A percentile compares a stretch with the other conserved stretches of the same genome.
Conservation (phyloP, 805 yeast species). For the Lipomyces mesembrius region DNA sequence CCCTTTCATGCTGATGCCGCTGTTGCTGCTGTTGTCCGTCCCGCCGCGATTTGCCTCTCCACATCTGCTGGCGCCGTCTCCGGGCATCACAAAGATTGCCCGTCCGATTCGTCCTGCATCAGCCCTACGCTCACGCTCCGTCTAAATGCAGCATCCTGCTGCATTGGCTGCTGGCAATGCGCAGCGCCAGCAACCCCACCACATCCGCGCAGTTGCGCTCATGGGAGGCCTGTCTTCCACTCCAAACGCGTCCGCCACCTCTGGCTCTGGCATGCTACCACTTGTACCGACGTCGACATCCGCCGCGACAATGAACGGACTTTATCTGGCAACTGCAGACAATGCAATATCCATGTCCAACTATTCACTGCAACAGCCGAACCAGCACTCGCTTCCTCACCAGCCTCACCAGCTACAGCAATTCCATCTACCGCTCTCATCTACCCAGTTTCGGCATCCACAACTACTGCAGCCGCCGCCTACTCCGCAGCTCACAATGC, state of each 20-base stretch:
- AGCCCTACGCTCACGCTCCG: neutral
- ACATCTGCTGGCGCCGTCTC: neutral
- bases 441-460: conserved; percentile 11
- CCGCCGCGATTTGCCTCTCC: neutral
- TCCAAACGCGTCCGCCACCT: neutral
- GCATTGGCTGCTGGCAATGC: neutral
- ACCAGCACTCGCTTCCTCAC: conserved; percentile 10
- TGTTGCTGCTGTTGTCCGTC: neutral
- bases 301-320: neutral
- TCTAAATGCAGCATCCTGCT: neutral
- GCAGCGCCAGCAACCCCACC: conserved; percentile 23
- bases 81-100: neutral
- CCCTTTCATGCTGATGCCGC: neutral
- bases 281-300: neutral
- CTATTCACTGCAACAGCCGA: conserved; percentile 13
- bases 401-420: conserved; percentile 29
- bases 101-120: neutral
- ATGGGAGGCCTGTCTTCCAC: neutral
- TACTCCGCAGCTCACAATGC: conserved; percentile 5
- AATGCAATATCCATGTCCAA: neutral
- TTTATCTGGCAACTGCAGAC: neutral
- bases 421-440: conserved; percentile 3
- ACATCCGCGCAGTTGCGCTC: neutral
- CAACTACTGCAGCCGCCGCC: conserved; percentile 20
- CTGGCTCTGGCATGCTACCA: neutral